Conservation (phyloP, 108 stramenopile genomes). For the Nitzschia sp. region DNA sequence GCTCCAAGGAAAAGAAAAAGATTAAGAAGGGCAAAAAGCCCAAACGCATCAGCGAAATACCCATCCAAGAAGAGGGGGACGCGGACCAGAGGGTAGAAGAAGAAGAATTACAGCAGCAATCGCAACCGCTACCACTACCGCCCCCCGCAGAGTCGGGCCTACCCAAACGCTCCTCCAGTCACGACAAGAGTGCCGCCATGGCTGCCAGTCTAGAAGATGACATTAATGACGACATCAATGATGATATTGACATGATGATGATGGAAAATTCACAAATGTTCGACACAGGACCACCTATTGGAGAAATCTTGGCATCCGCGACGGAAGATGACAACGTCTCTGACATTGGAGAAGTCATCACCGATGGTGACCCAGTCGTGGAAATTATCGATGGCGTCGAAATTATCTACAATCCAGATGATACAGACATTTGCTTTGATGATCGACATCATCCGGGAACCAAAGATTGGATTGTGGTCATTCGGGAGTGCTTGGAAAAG, state of each 20-base stretch:
- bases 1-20: background rate
- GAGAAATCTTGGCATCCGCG: slow-evolving; percentile 10
- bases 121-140: no score
- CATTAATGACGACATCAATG: slow-evolving; percentile 15
- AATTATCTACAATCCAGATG: slow-evolving; percentile 26
- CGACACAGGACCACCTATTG: slow-evolving; percentile 22
- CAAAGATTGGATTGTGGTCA: slow-evolving; percentile 10
- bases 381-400: slow-evolving; percentile 23
- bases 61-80: background rate
- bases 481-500: slow-evolving; percentile 21
- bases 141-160: no score
- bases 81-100: background rate
- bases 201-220: slow-evolving; percentile 6
- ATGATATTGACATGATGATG: background rate
- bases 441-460: slow-evolving; percentile 39
- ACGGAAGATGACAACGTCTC: slow-evolving; percentile 30
- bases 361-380: slow-evolving; percentile 1
- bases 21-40: background rate
- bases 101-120: background rate
- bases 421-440: slow-evolving; percentile 31
- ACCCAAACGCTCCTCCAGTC: no score
- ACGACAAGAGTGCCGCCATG: background rate
- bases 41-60: background rate
- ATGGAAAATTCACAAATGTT: slow-evolving; percentile 20
- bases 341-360: slow-evolving; percentile 29